Percentiles rank a stretch among this genome's conserved stretches.
Evolutionary conservation across 176 grass and related monocot genomes (phyloP).

Genomic region (Raddia distichophylla): DNA sequence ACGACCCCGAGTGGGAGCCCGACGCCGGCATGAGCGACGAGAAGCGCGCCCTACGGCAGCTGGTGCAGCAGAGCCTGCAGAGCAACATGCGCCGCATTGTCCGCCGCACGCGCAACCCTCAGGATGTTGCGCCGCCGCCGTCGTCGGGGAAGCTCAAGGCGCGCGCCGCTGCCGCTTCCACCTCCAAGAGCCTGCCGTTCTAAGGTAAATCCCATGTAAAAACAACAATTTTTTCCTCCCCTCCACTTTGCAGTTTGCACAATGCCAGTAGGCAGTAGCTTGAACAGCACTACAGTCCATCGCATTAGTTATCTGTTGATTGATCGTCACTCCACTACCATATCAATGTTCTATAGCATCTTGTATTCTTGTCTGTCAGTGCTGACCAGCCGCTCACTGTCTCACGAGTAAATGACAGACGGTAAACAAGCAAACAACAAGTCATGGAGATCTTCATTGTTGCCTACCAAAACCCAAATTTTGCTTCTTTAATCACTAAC

Average conservation of each 20-base stretch:
- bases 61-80: conserved; percentile 96
- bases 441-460: conserved; percentile 18
- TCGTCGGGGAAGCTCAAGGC: conserved; percentile 54
- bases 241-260: not conserved
- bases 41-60: conserved; percentile 75
- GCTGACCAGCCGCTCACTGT: not conserved
- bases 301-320: not conserved
- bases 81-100: conserved; percentile 89
- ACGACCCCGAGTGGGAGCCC: conserved; percentile 1
- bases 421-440: not conserved
- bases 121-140: conserved; percentile 70
- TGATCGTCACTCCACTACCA: not conserved
- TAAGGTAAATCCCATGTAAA: conserved; percentile 44
- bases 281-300: not conserved
- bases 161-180: conserved; percentile 56
- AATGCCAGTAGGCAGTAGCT: not conserved
- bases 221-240: not conserved
- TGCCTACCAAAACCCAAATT: conserved; percentile 1
- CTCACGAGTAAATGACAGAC: not conserved
- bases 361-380: conserved; percentile 19
- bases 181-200: conserved; percentile 97
- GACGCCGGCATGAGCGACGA: conserved; percentile 69
- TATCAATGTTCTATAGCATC: conserved; percentile 35
- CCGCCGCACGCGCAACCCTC: conserved; percentile 69
- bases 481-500: conserved; percentile 22